phyloP scores from a whole-genome alignment of 2,329 filamentous ascomycete species.

The Colletotrichum gigasporum region DNA sequence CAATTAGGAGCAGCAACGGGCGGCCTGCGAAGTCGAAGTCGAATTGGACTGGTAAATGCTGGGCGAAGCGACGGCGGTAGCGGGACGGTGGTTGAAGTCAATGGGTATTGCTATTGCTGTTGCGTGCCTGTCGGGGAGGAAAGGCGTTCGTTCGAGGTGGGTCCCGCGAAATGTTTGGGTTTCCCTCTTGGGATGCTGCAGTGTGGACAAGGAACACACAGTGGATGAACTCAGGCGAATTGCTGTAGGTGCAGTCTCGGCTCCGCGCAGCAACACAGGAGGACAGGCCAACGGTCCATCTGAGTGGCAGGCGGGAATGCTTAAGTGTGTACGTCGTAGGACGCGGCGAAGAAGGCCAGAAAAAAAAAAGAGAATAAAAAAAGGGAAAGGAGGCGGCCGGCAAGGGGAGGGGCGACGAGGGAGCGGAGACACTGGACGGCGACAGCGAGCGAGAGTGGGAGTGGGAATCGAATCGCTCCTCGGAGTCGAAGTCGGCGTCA shows the following conservation, averaged over 20 bases:
- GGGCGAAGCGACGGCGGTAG: slow-evolving; percentile 8
- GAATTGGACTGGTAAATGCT: slow-evolving; percentile 20
- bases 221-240: background rate
- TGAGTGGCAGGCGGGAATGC: background rate
- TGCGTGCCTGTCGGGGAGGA: slow-evolving; percentile 17
- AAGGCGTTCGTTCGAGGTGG: slow-evolving; percentile 26
- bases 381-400: background rate
- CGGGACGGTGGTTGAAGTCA: slow-evolving; percentile 4
- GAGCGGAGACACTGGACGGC: background rate
- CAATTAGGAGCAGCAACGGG: slow-evolving; percentile 15
- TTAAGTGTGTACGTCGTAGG: background rate
- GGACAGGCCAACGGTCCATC: background rate
- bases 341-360: background rate
- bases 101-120: slow-evolving; percentile 6
- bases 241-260: slow-evolving; percentile 4
- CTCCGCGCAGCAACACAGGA: slow-evolving; percentile 10
- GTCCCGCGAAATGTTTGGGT: slow-evolving; percentile 28
- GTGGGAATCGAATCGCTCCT: background rate
- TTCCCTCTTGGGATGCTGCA: slow-evolving; percentile 8
- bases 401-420: background rate
- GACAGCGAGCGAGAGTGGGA: background rate
- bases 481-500: background rate
- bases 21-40: background rate
- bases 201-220: background rate
- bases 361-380: background rate